Percentiles rank a stretch among this genome's conserved stretches.
Conservation (phyloP, 345 rosid species). For the Excoecaria cochinchinensis region DNA sequence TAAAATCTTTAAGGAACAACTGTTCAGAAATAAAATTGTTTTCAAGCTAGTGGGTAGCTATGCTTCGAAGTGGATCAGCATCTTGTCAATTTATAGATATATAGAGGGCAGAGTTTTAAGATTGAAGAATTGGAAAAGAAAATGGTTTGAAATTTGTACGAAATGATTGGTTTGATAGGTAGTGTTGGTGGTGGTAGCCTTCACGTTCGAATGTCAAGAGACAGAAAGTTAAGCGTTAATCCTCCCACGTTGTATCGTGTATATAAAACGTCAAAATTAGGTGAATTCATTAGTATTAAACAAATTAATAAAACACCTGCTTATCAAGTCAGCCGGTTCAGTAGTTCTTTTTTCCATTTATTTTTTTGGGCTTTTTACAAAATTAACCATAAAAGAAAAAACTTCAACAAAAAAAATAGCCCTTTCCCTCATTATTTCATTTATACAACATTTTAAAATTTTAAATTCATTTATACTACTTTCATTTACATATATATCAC, state of each 20-base stretch:
- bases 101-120: background rate
- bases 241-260: conserved; percentile 50
- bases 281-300: background rate
- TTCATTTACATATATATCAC: too few relatives aligned
- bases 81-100: conserved; percentile 7
- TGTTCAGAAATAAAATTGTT: background rate
- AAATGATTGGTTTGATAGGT: conserved; percentile 11
- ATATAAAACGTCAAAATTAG: background rate
- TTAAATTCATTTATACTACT: too few relatives aligned
- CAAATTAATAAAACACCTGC: too few relatives aligned
- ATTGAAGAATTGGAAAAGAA: conserved; percentile 6
- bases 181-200: conserved; percentile 35
- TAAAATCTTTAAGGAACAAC: background rate
- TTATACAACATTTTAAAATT: too few relatives aligned
- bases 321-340: too few relatives aligned
- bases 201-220: conserved; percentile 38
- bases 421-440: too few relatives aligned
- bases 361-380: too few relatives aligned
- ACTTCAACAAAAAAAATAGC: too few relatives aligned
- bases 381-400: too few relatives aligned
- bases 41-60: background rate
- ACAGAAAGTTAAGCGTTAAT: conserved; percentile 25
- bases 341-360: too few relatives aligned
- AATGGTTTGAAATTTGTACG: conserved; percentile 4
- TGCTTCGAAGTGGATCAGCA: background rate